A percentile compares a stretch with the other conserved stretches of the same genome.
These are phyloP conservation scores for Lactarius quietus DNA, from an alignment of 768 basidiomycete genomes.

Conservation along the genomic window DNA sequence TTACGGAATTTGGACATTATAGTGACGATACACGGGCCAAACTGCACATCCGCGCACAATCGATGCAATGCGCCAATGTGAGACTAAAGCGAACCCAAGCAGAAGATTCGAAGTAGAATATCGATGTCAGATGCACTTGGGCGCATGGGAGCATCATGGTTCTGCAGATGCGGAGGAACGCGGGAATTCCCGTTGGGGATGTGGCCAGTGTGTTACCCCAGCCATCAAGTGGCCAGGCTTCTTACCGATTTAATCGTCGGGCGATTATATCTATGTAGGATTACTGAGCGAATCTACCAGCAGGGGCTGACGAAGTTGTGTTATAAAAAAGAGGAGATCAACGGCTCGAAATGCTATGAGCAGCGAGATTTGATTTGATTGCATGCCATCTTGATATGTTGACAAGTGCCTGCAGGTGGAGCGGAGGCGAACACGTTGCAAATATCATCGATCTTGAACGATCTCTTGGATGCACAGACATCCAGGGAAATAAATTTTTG, in stretches of 20 bases:
- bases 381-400: slow-evolving; percentile 4
- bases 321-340: background rate
- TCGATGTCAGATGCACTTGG: background rate
- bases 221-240: background rate
- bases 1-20: background rate
- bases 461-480: slow-evolving; percentile 1
- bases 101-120: background rate
- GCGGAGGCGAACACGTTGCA: slow-evolving; percentile 19
- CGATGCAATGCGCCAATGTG: background rate
- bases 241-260: background rate
- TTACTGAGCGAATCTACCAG: background rate
- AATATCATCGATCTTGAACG: slow-evolving; percentile 20
- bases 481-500: background rate
- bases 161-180: background rate
- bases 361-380: background rate
- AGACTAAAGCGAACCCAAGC: background rate
- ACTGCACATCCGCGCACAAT: background rate
- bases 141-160: background rate
- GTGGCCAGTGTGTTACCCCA: background rate
- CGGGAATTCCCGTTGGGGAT: background rate
- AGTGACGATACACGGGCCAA: background rate
- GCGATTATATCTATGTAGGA: background rate
- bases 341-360: background rate
- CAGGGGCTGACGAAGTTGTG: background rate
- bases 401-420: slow-evolving; percentile 15